Conservation (phyloP, 352 stramenopile species). For the Pythium diclinum region DNA sequence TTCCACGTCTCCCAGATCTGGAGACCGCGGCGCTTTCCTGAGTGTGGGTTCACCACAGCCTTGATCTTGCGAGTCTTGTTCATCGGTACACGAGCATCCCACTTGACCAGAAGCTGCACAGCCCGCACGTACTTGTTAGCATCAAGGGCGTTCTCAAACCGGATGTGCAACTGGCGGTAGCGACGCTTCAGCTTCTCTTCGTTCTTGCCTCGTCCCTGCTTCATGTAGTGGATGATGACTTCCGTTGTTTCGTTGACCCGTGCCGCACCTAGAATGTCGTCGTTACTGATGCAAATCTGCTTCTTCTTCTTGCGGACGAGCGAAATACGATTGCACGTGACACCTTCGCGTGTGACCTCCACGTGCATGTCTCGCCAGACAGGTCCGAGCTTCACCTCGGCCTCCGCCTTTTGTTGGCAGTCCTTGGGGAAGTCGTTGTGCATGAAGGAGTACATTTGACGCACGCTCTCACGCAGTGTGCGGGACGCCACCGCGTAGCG, state of each 20-base stretch:
- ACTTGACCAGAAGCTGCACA: slow-evolving; percentile 61
- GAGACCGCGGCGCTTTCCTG: slow-evolving; percentile 51
- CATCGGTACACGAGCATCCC: slow-evolving; percentile 62
- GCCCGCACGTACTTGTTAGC: slow-evolving; percentile 37
- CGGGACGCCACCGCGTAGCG: slow-evolving; percentile 49
- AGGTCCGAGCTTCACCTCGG: slow-evolving; percentile 43
- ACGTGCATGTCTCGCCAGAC: slow-evolving; percentile 54
- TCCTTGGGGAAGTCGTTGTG: slow-evolving; percentile 56
- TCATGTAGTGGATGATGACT: slow-evolving; percentile 67
- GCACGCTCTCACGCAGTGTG: slow-evolving; percentile 56
- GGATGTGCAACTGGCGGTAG: slow-evolving; percentile 43
- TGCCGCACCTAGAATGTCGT: slow-evolving; percentile 46
- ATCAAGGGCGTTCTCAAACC: slow-evolving; percentile 31
- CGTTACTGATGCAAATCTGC: slow-evolving; percentile 42
- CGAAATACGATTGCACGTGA: slow-evolving; percentile 51
- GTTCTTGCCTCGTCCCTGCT: slow-evolving; percentile 43
- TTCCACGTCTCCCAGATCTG: slow-evolving; percentile 64
- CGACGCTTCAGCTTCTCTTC: slow-evolving; percentile 54
- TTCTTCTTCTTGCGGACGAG: slow-evolving; percentile 65
- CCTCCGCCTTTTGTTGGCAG: slow-evolving; percentile 30
- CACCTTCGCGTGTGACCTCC: slow-evolving; percentile 49
- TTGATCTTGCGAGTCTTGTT: slow-evolving; percentile 57
- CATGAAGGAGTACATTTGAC: slow-evolving; percentile 65
- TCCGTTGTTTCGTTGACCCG: slow-evolving; percentile 27
- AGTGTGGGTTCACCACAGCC: slow-evolving; percentile 77